Base-by-base conservation (phyloP, 176 grass and related monocot genomes). In the Lolium perenne region DNA sequence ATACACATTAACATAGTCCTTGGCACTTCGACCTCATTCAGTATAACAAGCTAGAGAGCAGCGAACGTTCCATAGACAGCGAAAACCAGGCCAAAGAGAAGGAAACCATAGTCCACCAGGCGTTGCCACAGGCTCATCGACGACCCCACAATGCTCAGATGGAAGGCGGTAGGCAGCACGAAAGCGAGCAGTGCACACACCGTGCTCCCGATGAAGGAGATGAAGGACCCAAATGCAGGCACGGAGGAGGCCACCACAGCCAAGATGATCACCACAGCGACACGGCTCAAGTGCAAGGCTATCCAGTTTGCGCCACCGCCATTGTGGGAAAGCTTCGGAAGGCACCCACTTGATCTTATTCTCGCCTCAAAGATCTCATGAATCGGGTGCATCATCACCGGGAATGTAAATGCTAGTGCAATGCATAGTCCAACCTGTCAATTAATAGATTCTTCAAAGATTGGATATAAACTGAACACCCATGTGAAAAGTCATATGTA, bases 141-240 rank as follows among this genome's bases (percentile, higher is more conserved):
- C 8, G 91, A 86, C 7, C 93, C 90, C 22, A 95, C 38, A 15
- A 98, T 92, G 13, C 56, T 91, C 41, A 98, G 88, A 69, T 95
- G 93, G 87, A 94, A 98, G 4, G 87, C 4, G 1, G 91, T 75
- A 2, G 95, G 95, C 81, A 98, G 74, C 77, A 98, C 95, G 0
- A 98, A 98, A 40, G 95, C 95, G 8, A 98, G 91, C 54, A 98
- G 58, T 0, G 91, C 90, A 15, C 91, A 98, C 29, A 95, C 86
- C 0, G 96, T 98, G 86, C 96, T 95, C 63, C 93, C 93, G 0
- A 98, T 91, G n/a, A 98, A 95, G 16, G 95, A 92, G 77, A 98
- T 84, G 70, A 92, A 98, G 1, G 86, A 72, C 15, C 93, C 93
- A 10, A 98, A 98, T 17, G 86, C 91, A 21, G 93, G 96, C 16